Evolutionary conservation across 1,284 basidiomycete species (phyloP).

Genomic region (Jaminaea rosea): DNA sequence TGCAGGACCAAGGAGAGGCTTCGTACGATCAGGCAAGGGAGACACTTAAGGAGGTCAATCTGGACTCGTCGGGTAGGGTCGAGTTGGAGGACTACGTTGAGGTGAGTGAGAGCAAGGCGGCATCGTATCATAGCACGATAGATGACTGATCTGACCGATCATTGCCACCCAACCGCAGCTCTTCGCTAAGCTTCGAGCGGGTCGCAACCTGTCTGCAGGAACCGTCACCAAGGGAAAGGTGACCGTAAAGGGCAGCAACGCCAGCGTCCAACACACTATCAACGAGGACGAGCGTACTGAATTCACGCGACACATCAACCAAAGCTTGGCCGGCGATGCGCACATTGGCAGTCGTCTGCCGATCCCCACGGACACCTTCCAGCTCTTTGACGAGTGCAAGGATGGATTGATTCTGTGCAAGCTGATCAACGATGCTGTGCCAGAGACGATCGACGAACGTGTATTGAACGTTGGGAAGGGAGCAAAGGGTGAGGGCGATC

Average conservation of each 20-base stretch:
- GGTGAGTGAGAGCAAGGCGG: constrained; percentile 57
- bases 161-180: constrained; percentile 50
- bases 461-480: constrained; percentile 64
- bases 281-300: constrained; percentile 93
- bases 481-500: too few relatives aligned
- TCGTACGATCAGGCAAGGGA: constrained; percentile 49
- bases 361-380: constrained; percentile 96
- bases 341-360: constrained; percentile 77
- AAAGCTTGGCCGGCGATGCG: constrained; percentile 75
- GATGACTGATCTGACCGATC: constrained; percentile 5
- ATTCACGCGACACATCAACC: constrained; percentile 96
- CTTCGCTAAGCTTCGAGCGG: constrained; percentile 64
- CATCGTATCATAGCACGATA: too few relatives aligned
- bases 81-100: constrained; percentile 98
- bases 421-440: constrained; percentile 97
- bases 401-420: constrained; percentile 95
- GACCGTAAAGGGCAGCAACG: constrained; percentile 86
- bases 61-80: constrained; percentile 89
- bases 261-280: constrained; percentile 93
- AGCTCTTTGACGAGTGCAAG: constrained; percentile 91
- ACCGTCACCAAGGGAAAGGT: constrained; percentile 64
- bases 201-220: constrained; percentile 49
- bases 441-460: constrained; percentile 96
- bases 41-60: constrained; percentile 85
- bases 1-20: constrained; percentile 33